Evolutionary conservation across 2,329 filamentous ascomycete species (phyloP), one percentile per base, ranked within the genome.

Genomic region (Cladosporium cucumerinum): DNA sequence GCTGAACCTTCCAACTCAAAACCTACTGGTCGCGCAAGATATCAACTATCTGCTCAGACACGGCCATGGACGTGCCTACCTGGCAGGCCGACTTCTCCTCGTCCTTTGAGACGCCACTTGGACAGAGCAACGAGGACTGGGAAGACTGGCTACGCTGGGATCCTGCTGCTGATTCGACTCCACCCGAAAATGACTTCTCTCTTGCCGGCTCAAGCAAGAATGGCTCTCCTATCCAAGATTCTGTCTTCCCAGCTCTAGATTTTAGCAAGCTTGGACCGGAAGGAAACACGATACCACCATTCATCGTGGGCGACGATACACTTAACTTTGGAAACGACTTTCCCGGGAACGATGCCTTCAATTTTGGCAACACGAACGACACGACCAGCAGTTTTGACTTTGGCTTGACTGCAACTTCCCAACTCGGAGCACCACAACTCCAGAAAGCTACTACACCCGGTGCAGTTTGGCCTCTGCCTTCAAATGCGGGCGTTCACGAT

Each of bases 131-230:
- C 58, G 73, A 77, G 57, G 76, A 78, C 69, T 82, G 80, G 80
- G 80, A 78, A 69, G 78, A 82, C 52, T 82, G 79, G 78, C 78
- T 82, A 75, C 74, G 78, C 64, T 82, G 79, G 78, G 79, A 82
- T 71, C 78, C 79, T 57, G 73, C 77, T 43, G 71, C 69, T 10
- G 74, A 76, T 26, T 65, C 72, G n/a, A 72, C 72, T 3, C 75
- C 74, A 21, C 73, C 75, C 12, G 73, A 75, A 60, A 74, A 74
- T 51, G 70, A 55, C 36, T 60, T 69, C 52, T 75, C 73, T 67
- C 67, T 72, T 60, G 74, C 74, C 28, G 71, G 66, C 51, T 74
- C 72, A 5, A 75, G 71, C 58, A 74, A 75, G 69, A 75, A 76
- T 63, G 74, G 74, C 63, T 77, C 75, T 18, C 75, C 75, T 3